Percentiles rank a stretch among this genome's conserved stretches.
Evolutionary conservation across 1,284 basidiomycete genomes (phyloP).

Genomic region (Anthracocystis panici-leucophaei): DNA sequence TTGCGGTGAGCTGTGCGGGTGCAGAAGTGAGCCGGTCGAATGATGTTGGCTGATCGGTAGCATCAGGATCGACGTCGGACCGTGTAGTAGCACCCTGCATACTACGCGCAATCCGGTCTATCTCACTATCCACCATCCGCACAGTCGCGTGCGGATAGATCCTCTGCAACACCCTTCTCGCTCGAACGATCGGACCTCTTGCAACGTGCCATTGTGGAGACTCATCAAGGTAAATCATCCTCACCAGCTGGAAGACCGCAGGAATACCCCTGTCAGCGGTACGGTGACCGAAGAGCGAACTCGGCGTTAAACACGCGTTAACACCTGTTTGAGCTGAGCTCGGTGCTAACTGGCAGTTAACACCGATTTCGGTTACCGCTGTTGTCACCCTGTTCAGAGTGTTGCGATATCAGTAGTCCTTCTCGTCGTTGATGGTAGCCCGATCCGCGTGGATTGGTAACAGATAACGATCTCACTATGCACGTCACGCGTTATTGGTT

Average conservation of each 20-base stretch:
- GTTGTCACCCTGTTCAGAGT: too few species aligned
- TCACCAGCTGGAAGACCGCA: slow-evolving; percentile 57
- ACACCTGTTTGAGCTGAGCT: too few species aligned
- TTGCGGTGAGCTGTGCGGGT: slow-evolving; percentile 21
- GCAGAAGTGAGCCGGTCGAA: slow-evolving; percentile 18
- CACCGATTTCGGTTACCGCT: too few species aligned
- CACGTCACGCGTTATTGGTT: too few species aligned
- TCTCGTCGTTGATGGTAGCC: too few species aligned
- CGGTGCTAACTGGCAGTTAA: too few species aligned
- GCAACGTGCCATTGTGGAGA: slow-evolving; percentile 60
- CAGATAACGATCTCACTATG: too few species aligned
- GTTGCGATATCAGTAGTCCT: too few species aligned
- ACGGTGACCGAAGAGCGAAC: too few species aligned
- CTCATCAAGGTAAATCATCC: slow-evolving; percentile 62
- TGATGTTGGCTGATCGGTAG: slow-evolving; percentile 9
- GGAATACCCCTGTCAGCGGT: too few species aligned
- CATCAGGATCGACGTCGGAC: slow-evolving; percentile 23
- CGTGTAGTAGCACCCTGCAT: slow-evolving; percentile 33
- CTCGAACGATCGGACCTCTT: slow-evolving; percentile 44
- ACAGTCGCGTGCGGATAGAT: slow-evolving; percentile 57
- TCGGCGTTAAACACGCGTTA: too few species aligned
- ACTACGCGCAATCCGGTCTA: slow-evolving; percentile 48
- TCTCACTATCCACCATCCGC: slow-evolving; percentile 43
- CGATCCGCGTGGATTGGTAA: too few species aligned
- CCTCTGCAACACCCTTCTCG: slow-evolving; percentile 49